Conservation (phyloP, 2,329 filamentous ascomycete genomes). For the Colletotrichum phormii region DNA sequence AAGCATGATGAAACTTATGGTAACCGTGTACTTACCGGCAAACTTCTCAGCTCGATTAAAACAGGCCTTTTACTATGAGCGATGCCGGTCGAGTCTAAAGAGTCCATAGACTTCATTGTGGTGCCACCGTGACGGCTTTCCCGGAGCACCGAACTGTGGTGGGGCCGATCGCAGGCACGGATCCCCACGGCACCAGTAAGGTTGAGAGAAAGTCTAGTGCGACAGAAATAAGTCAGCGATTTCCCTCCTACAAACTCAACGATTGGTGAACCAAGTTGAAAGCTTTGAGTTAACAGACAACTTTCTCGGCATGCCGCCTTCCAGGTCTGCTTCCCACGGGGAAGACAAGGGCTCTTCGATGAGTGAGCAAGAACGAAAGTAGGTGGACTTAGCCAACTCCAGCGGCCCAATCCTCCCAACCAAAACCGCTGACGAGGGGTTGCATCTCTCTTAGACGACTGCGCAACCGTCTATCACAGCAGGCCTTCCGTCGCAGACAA, state of each 20-base stretch:
- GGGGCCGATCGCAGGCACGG: background rate
- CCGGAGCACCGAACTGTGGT: background rate
- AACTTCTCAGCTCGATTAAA: background rate
- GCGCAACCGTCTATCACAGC: conserved; percentile 47
- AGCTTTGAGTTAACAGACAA: background rate
- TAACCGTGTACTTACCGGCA: no score
- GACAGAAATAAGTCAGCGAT: background rate
- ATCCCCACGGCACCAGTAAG: background rate
- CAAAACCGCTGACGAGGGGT: background rate
- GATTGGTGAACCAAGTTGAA: background rate
- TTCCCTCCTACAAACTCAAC: background rate
- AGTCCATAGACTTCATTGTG: no score
- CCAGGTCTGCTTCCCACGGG: background rate
- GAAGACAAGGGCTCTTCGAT: background rate
- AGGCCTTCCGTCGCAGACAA: conserved; percentile 46
- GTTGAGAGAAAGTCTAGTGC: background rate
- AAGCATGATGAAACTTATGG: no score
- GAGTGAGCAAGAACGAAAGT: conserved; percentile 26
- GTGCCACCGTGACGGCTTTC: background rate
- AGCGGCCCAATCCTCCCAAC: background rate
- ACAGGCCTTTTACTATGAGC: background rate
- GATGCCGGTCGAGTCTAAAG: background rate
- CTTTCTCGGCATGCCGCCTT: background rate
- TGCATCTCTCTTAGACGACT: conserved; percentile 40
- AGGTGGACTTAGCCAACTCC: background rate